Percentiles rank a stretch among this genome's conserved stretches.
These are phyloP conservation scores for Barbarea vulgaris DNA, from an alignment of 345 rosid species.

Conservation along the genomic window DNA sequence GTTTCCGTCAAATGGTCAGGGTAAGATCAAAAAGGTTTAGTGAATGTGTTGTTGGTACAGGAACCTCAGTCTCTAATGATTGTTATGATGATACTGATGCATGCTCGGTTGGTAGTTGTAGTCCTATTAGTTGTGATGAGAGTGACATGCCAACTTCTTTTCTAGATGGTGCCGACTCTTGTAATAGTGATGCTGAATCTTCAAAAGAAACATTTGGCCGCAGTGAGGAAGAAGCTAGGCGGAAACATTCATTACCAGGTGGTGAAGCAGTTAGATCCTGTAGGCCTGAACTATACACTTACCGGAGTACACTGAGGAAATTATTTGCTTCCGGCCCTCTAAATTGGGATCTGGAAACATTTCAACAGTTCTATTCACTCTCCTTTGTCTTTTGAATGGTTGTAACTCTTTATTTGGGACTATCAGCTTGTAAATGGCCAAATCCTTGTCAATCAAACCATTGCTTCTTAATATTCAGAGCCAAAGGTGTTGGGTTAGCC, in stretches of 20 bases:
- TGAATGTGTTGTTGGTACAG: slow-evolving; percentile 32
- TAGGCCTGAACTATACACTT: slow-evolving; percentile 65
- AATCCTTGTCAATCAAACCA: too few species aligned
- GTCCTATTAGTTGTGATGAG: slow-evolving; percentile 42
- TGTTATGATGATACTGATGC: slow-evolving; percentile 45
- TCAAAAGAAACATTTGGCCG: slow-evolving; percentile 9
- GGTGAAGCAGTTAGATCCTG: slow-evolving; percentile 49
- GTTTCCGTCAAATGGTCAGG: slow-evolving; percentile 46
- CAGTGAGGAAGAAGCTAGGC: slow-evolving; percentile 37
- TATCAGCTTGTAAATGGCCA: too few species aligned
- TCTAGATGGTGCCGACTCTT: slow-evolving; percentile 38
- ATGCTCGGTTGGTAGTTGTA: slow-evolving; percentile 76
- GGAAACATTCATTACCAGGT: slow-evolving; percentile 34
- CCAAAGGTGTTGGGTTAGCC: too few species aligned
- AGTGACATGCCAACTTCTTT: slow-evolving; percentile 30
- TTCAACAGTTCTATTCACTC: too few species aligned
- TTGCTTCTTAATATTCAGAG: too few species aligned
- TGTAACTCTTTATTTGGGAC: too few species aligned
- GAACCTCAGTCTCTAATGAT: slow-evolving; percentile 35
- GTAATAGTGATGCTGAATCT: slow-evolving; percentile 58
- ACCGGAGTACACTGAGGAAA: slow-evolving; percentile 52
- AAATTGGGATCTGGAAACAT: slow-evolving; percentile 83
- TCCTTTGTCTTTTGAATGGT: too few species aligned
- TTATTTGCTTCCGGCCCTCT: slow-evolving; percentile 70
- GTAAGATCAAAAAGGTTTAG: slow-evolving; percentile 41